Percentiles rank a stretch among this genome's conserved stretches.
Conservation (phyloP, 148 eudicot species). For the Vaccinium myrtillus region DNA sequence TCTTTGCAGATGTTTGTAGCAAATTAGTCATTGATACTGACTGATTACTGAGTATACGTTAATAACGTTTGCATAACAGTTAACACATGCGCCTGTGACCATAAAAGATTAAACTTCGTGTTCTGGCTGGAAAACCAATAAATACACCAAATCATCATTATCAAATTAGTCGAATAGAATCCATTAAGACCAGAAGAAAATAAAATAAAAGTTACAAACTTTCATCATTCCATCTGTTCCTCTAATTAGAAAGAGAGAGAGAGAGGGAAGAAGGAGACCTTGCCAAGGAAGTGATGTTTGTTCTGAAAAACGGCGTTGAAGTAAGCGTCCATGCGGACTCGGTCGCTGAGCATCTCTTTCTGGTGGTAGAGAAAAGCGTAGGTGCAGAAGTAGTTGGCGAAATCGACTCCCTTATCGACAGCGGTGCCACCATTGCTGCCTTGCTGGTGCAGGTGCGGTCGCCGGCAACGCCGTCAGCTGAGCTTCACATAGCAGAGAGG, state of each 20-base stretch:
- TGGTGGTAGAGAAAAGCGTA: constrained; percentile 90
- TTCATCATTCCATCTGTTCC: neutral
- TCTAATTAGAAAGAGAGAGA: neutral
- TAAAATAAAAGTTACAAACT: constrained; percentile 3
- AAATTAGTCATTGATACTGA: neutral
- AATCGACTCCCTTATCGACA: constrained; percentile 87
- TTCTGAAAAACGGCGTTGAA: constrained; percentile 70
- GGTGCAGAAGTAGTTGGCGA: constrained; percentile 94
- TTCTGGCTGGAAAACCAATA: neutral
- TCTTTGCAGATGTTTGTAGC: neutral
- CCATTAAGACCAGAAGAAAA: constrained; percentile 1
- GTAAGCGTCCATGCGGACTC: constrained; percentile 93
- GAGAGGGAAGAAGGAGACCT: constrained; percentile 39
- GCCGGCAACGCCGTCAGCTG: constrained; percentile 37
- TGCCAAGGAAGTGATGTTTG: constrained; percentile 73
- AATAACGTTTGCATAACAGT: neutral
- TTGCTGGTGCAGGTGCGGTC: constrained; percentile 26
- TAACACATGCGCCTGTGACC: neutral
- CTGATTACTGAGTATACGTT: neutral
- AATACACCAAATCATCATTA: neutral
- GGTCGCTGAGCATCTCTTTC: constrained; percentile 96
- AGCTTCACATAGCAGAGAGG: constrained; percentile 34
- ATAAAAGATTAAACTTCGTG: neutral
- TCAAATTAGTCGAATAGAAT: neutral
- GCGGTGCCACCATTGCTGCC: constrained; percentile 29